A percentile compares a stretch with the other conserved stretches of the same genome.
phyloP scores from a whole-genome alignment of 1,139 yeast species.

The Yamadazyma blattariae region DNA sequence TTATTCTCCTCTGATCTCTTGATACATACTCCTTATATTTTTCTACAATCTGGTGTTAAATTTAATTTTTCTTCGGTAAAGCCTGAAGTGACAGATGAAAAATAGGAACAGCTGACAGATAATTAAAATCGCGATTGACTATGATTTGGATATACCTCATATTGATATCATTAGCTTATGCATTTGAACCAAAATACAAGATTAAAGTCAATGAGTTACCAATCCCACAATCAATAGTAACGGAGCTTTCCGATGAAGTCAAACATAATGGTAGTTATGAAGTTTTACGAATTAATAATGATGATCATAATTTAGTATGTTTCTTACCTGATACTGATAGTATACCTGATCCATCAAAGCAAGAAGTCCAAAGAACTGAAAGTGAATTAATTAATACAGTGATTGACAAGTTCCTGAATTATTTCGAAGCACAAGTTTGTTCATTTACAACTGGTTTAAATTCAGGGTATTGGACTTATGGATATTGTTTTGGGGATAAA shows the following conservation, averaged over 20 bases:
- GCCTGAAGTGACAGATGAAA: too few species aligned
- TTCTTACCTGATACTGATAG: constrained; percentile 17
- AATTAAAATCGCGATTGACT: constrained; percentile 4
- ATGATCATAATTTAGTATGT: constrained; percentile 16
- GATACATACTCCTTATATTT: too few species aligned
- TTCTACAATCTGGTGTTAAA: too few species aligned
- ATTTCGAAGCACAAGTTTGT: constrained; percentile 24
- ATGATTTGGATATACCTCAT: background rate
- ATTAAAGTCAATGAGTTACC: constrained; percentile 16
- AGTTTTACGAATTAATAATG: constrained; percentile 14
- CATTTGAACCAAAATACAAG: constrained; percentile 15
- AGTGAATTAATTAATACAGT: constrained; percentile 15
- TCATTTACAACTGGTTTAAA: constrained; percentile 32
- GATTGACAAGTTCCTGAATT: constrained; percentile 16
- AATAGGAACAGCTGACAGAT: too few species aligned
- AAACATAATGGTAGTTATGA: constrained; percentile 20
- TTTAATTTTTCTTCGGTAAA: too few species aligned
- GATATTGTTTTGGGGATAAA: constrained; percentile 52
- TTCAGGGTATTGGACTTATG: constrained; percentile 65
- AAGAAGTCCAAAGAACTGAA: constrained; percentile 3
- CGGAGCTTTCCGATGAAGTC: constrained; percentile 1
- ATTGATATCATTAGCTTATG: constrained; percentile 1
- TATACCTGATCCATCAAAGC: constrained; percentile 1
- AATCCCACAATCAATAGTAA: constrained; percentile 11
- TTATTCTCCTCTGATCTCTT: too few species aligned